These are phyloP conservation scores for Hypoxylon sp. DNA, from an alignment of 2,329 filamentous ascomycete genomes.

Conservation along the genomic window DNA sequence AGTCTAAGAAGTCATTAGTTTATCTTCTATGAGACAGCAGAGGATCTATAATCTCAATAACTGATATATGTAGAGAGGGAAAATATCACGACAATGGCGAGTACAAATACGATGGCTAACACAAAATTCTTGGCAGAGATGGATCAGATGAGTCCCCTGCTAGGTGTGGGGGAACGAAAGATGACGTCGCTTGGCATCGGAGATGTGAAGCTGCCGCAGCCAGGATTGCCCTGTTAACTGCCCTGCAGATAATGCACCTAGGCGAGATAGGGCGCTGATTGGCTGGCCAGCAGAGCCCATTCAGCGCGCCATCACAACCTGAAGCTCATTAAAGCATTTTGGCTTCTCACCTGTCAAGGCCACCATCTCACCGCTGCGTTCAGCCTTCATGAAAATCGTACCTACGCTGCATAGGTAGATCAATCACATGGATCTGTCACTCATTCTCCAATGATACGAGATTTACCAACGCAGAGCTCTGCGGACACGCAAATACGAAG, in stretches of 20 bases:
- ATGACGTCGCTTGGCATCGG: slow-evolving; percentile 40
- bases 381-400: too few relatives aligned
- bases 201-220: slow-evolving; percentile 7
- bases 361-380: too few relatives aligned
- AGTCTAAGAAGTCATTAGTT: neutral
- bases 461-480: neutral
- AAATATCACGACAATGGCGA: neutral
- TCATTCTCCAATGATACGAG: too few relatives aligned
- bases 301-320: too few relatives aligned
- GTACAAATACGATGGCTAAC: neutral
- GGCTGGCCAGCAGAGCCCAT: too few relatives aligned
- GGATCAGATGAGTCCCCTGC: neutral
- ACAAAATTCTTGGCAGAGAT: slow-evolving; percentile 1
- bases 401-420: too few relatives aligned
- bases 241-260: too few relatives aligned
- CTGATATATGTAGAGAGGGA: neutral
- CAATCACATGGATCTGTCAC: too few relatives aligned
- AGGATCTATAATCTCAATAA: neutral
- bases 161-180: slow-evolving; percentile 10
- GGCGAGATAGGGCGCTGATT: too few relatives aligned
- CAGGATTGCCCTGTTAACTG: too few relatives aligned
- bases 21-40: neutral
- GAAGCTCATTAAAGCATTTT: too few relatives aligned
- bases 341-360: too few relatives aligned
- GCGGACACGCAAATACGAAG: slow-evolving; percentile 8